Percentiles rank a stretch among this genome's conserved stretches.
phyloP scores from a whole-genome alignment of 305 asterid genomes.

The Fraxinus latifolia region DNA sequence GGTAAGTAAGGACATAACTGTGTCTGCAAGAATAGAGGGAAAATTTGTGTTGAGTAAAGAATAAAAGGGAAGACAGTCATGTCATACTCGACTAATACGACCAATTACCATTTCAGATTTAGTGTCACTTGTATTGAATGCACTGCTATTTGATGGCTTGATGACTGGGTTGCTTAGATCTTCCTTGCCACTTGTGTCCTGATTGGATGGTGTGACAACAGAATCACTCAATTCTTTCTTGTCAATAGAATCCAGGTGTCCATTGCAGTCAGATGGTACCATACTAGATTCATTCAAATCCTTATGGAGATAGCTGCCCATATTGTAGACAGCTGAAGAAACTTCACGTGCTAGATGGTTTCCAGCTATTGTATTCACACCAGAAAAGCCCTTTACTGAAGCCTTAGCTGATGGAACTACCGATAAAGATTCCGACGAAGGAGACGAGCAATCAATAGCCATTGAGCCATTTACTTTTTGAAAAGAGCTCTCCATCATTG shows the following conservation, averaged over 20 bases:
- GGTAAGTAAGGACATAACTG: neutral
- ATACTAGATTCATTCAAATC: slow-evolving; percentile 26
- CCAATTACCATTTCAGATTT: slow-evolving; percentile 42
- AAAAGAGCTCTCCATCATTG: slow-evolving; percentile 22
- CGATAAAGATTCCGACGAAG: slow-evolving; percentile 17
- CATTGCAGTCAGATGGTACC: slow-evolving; percentile 17
- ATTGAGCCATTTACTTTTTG: slow-evolving; percentile 25
- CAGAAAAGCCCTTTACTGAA: slow-evolving; percentile 23
- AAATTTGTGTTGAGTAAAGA: neutral
- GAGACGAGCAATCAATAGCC: slow-evolving; percentile 23
- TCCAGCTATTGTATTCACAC: slow-evolving; percentile 18
- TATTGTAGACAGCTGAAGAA: slow-evolving; percentile 21
- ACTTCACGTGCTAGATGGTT: slow-evolving; percentile 20
- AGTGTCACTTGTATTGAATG: slow-evolving; percentile 22
- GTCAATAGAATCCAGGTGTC: slow-evolving; percentile 19
- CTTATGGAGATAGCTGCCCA: slow-evolving; percentile 19
- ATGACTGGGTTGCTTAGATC: slow-evolving; percentile 23
- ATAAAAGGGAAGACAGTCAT: neutral
- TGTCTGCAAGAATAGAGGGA: neutral
- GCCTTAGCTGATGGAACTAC: slow-evolving; percentile 31
- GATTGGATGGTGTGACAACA: slow-evolving; percentile 24
- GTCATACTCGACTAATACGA: neutral
- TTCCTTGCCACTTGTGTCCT: slow-evolving; percentile 18
- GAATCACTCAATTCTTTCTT: slow-evolving; percentile 32
- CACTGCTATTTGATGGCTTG: slow-evolving; percentile 23